Evolutionary conservation across 441 rosid species (phyloP).

Genomic region (Aleurites moluccanus): DNA sequence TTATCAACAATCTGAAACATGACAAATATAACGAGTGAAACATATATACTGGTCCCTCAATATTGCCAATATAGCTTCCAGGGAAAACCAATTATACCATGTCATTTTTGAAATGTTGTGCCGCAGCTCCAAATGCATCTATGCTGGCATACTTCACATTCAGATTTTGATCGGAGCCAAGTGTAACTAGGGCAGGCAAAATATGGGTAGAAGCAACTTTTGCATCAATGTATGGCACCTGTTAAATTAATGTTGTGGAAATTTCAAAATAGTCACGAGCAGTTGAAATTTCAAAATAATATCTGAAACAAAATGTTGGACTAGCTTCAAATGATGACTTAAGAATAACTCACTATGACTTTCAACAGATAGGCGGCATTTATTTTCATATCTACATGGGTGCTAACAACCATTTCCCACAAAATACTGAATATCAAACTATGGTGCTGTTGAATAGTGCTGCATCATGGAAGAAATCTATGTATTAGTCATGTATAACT

Average conservation of each 20-base stretch:
- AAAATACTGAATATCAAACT: constrained; percentile 71
- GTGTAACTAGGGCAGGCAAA: constrained; percentile 90
- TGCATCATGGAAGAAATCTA: constrained; percentile 41
- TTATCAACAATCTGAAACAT: constrained; percentile 89
- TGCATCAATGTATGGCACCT: constrained; percentile 87
- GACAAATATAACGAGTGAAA: constrained; percentile 12
- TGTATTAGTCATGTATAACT: constrained; percentile 23
- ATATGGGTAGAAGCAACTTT: constrained; percentile 82
- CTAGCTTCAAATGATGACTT: constrained; percentile 19
- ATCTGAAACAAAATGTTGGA: background rate
- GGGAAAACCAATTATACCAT: constrained; percentile 44
- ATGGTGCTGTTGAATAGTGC: constrained; percentile 86
- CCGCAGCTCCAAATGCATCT: constrained; percentile 97
- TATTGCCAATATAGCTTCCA: constrained; percentile 14
- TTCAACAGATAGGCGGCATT: constrained; percentile 74
- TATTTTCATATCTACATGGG: constrained; percentile 72
- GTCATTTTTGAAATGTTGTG: constrained; percentile 92
- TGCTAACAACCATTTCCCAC: constrained; percentile 98
- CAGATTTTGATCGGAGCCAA: constrained; percentile 95
- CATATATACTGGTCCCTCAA: background rate
- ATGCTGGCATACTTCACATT: constrained; percentile 95
- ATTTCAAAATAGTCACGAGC: background rate
- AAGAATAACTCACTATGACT: constrained; percentile 64
- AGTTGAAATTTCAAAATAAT: constrained; percentile 8
- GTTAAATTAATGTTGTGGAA: constrained; percentile 17